phyloP scores from a whole-genome alignment of 257 asterid species.

The Capsicum rhomboideum region DNA sequence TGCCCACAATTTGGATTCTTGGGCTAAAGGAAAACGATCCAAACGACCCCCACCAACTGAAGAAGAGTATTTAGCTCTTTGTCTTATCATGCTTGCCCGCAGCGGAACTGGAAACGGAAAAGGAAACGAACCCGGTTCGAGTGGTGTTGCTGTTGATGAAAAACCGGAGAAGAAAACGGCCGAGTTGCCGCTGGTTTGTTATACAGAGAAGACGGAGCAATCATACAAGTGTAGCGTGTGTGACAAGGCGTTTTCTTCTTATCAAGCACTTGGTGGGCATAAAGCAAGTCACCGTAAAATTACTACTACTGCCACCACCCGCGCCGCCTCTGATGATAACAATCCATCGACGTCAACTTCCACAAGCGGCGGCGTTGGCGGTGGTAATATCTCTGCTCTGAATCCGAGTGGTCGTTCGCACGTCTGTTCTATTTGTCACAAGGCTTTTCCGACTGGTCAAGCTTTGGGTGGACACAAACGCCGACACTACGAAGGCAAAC shows the following conservation, averaged over 20 bases:
- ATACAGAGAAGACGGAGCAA: neutral
- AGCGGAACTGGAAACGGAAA: neutral
- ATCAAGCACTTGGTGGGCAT: constrained; percentile 94
- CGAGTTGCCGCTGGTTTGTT: neutral
- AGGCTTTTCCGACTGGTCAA: constrained; percentile 69
- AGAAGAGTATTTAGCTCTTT: constrained; percentile 59
- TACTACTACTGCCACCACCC: neutral
- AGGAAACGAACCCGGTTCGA: neutral
- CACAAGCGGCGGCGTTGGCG: neutral
- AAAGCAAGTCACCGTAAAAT: constrained; percentile 84
- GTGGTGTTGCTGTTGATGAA: neutral
- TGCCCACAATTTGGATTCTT: constrained; percentile 7
- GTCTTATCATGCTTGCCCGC: constrained; percentile 65
- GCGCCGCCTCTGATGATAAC: constrained; percentile 15
- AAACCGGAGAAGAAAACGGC: neutral
- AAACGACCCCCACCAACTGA: constrained; percentile 32
- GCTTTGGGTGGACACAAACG: constrained; percentile 97
- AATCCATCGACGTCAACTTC: constrained; percentile 14
- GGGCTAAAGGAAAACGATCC: constrained; percentile 41
- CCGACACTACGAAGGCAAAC: constrained; percentile 71
- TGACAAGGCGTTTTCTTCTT: constrained; percentile 41
- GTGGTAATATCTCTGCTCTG: constrained; percentile 14
- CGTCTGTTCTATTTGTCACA: constrained; percentile 60
- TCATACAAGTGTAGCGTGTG: constrained; percentile 58
- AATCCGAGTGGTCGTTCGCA: constrained; percentile 63